phyloP scores from a whole-genome alignment of 257 asterid species.

The Capsicum baccatum region DNA sequence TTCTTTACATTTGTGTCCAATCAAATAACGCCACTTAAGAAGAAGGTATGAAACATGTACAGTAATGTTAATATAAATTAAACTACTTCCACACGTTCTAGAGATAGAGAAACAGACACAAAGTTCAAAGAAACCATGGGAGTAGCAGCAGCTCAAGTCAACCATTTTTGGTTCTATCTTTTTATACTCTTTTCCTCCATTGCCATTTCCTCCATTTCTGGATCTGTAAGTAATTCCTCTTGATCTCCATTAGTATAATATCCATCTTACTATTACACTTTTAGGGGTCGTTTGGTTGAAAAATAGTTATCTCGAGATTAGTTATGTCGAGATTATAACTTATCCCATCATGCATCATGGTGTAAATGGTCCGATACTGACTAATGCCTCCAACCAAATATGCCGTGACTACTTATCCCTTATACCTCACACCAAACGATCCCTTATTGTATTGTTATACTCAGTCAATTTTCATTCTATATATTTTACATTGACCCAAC shows the following conservation, averaged over 20 bases:
- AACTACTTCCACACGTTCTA: neutral
- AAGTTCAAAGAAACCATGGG: slow-evolving; percentile 46
- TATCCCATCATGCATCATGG: too few species aligned
- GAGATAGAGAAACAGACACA: neutral
- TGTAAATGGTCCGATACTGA: too few species aligned
- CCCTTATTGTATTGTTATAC: neutral
- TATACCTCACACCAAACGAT: too few species aligned
- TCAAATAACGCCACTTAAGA: too few species aligned
- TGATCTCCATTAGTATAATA: too few species aligned
- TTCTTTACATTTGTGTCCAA: too few species aligned
- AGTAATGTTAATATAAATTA: neutral
- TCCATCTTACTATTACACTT: neutral
- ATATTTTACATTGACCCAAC: neutral
- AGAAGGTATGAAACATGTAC: neutral
- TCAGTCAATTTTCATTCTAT: neutral
- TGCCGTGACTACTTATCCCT: too few species aligned
- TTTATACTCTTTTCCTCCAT: slow-evolving; percentile 54
- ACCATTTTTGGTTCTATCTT: slow-evolving; percentile 39
- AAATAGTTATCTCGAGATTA: too few species aligned
- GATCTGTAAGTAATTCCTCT: slow-evolving; percentile 55
- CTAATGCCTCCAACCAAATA: too few species aligned
- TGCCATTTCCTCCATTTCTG: slow-evolving; percentile 52
- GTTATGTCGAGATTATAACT: too few species aligned
- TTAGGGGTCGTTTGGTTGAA: too few species aligned
- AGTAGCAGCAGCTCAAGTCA: slow-evolving; percentile 18